These are phyloP conservation scores for Buddleja alternifolia DNA, from an alignment of 257 asterid species.

Conservation along the genomic window DNA sequence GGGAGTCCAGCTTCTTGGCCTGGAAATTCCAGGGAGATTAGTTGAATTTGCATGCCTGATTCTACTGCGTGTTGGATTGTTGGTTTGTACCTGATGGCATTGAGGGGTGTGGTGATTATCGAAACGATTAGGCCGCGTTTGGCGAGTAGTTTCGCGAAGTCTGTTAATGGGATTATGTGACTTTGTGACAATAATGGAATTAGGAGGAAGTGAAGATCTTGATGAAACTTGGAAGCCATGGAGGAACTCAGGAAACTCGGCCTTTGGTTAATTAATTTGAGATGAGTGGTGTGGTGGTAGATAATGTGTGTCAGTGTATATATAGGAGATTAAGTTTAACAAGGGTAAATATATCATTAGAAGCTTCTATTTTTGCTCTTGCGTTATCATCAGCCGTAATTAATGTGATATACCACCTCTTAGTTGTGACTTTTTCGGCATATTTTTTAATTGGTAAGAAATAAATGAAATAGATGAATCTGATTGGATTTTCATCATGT, in stretches of 20 bases:
- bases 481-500: no score
- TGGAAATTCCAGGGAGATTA: conserved; percentile 49
- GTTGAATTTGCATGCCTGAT: conserved; percentile 36
- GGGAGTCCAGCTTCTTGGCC: conserved; percentile 53
- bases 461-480: no score
- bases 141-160: conserved; percentile 51
- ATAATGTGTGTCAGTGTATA: no score
- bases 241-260: background rate
- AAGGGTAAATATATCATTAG: no score
- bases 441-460: no score
- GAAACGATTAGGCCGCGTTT: conserved; percentile 41
- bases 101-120: conserved; percentile 48
- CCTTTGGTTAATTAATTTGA: background rate
- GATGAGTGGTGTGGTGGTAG: background rate
- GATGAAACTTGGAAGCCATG: conserved; percentile 35
- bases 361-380: no score
- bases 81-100: conserved; percentile 36
- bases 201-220: conserved; percentile 57
- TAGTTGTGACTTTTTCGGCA: no score
- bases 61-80: conserved; percentile 19
- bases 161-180: conserved; percentile 58
- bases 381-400: no score
- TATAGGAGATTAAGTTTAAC: no score
- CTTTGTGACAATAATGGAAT: conserved; percentile 57
- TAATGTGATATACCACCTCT: no score